Base-by-base conservation (phyloP, 805 yeast species). In the Yarrowia sp. region DNA sequence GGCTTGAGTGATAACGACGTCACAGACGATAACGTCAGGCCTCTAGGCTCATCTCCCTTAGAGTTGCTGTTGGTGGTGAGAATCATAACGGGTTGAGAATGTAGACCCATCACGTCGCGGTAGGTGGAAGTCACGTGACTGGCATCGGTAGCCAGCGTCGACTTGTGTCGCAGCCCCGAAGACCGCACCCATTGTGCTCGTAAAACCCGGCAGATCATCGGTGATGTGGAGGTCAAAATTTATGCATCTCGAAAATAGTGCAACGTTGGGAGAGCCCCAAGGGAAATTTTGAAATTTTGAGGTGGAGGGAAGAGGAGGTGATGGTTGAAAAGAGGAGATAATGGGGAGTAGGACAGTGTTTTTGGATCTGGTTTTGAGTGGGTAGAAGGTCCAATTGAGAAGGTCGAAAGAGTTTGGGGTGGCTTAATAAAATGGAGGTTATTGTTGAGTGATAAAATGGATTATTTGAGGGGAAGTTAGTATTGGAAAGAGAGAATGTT, bases 1-100 rank as follows among this genome's bases (percentile, higher is more conserved):
- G 97, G 97, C 55, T 81, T 79, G 33, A 92, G 83, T 0, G 96
- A 86, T 13, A 93, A 77, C 0, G 98, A 92, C 11, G 90, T 84
- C 48, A 92, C 90, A 0, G 97, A 90, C 2, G 97, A 89, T 1
- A 93, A 78, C 0, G 98, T 91, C 79, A 90, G 84, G 0, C 98
- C 98, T 2, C 77, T 73, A 1, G 74, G 70, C 33, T 68, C 48
- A 3, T 68, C 44, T 14, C 51, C 44, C 17, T 64, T 36, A 62
- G 48, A 45, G 67, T 67, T 51, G 72, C 74, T 15, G 1, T 86
- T 81, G 3, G 85, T 76, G 0, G 90, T 86, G 33, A 87, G 73
- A 17, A 87, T 80, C 83, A 85, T 82, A 2, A 86, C 88, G 62
- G 83, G 83, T 15, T 78, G 75, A 0, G 83, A 81, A 43, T 82